Evolutionary conservation across 2,329 filamentous ascomycete species (phyloP).

Genomic region (Chrysoporthe cubensis): DNA sequence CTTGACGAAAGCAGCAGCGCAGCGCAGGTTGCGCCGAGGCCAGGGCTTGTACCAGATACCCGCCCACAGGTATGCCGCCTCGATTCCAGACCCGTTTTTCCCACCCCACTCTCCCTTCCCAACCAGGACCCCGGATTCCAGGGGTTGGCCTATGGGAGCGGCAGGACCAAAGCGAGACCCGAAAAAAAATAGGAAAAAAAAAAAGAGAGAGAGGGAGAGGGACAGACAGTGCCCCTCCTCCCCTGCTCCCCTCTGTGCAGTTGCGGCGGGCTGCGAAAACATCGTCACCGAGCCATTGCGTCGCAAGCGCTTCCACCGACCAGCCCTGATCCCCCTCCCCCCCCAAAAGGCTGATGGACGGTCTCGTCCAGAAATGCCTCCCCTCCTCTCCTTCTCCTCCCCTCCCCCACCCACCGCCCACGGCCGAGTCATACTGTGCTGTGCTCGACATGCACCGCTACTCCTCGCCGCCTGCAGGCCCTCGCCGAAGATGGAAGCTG

Average conservation of each 20-base stretch:
- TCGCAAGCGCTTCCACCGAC: too few species aligned
- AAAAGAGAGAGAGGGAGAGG: too few species aligned
- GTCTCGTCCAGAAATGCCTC: too few species aligned
- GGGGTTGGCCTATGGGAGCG: background rate
- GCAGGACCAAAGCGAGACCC: too few species aligned
- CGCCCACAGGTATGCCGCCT: background rate
- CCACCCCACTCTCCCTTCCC: too few species aligned
- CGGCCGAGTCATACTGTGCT: background rate
- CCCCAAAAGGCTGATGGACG: too few species aligned
- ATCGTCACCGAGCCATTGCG: too few species aligned
- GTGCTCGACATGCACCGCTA: background rate
- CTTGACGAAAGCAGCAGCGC: too few species aligned
- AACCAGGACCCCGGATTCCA: background rate
- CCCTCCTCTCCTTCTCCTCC: background rate
- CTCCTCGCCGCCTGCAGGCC: slow-evolving; percentile 2
- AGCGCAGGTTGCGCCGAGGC: too few species aligned
- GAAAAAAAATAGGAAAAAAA: too few species aligned
- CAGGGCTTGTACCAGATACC: background rate
- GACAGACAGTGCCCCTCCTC: too few species aligned
- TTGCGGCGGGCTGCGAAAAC: background rate
- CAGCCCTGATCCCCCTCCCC: too few species aligned
- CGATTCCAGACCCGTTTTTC: background rate
- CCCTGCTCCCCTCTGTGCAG: background rate
- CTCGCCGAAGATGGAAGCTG: slow-evolving; percentile 15
- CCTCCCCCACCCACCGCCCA: background rate